Evolutionary conservation across 1,139 yeast genomes (phyloP), one percentile per base, ranked within the genome.

Genomic region (Blastobotrys indianensis): DNA sequence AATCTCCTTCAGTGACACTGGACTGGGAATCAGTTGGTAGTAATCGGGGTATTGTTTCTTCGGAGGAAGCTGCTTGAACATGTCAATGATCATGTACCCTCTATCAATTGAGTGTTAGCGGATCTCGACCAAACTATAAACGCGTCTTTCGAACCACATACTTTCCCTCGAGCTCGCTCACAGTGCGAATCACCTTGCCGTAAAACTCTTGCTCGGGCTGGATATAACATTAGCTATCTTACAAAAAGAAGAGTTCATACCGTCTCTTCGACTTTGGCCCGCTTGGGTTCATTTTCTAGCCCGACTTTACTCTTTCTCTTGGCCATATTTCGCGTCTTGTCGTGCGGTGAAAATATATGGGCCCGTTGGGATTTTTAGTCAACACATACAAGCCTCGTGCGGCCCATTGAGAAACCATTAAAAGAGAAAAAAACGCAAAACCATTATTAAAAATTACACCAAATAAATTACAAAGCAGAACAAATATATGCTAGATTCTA

Each of bases 31-130:
- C 49, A 79, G 70, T 42, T 77, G 74, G 61, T 81, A 86, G 64
- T 88, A 88, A 57, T 85, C 94, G 0, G 96, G 94, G 55, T 84
- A 86, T 32, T 75, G 64, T 57, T 84, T 82, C 59, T 78, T 82
- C 32, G 83, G 74, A 2, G 95, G 96, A 36, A 86, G 68, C 56
- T 80, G 79, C 47, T 79, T 62, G 58, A 85, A 85, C 44, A 84
- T 79, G 13, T 72, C 72, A 15, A 74, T 73, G 31, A 79, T 39
- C 17, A 37, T 35, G 16, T 58, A 52, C 8, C 56, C 56, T 15
- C 47, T 48, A 20, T 15, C 6, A 15, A 10, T 4, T 15, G 31
- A 12, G 37, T 28, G 39, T 34, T 41, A 39, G 42, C 16, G 17
- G 4, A 6, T 31, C 35, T 7, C 5, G 16, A 16, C 23, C 12